A percentile compares a stretch with the other conserved stretches of the same genome.
Evolutionary conservation across 306 rosid genomes (phyloP).

Genomic region (Benincasa hispida): DNA sequence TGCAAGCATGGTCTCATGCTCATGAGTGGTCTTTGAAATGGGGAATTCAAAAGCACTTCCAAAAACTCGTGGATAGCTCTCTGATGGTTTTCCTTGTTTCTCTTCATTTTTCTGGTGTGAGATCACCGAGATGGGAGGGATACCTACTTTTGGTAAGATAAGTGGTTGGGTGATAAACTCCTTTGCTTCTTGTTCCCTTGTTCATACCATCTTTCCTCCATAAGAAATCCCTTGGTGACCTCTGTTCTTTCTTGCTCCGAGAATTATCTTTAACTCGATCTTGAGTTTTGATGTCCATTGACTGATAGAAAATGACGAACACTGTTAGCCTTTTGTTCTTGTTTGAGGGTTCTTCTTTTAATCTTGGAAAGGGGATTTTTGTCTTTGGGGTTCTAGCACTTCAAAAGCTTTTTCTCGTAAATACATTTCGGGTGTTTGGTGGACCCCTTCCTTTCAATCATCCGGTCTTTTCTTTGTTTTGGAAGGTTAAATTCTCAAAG

Average conservation of each 20-base stretch:
- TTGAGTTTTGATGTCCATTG: background rate
- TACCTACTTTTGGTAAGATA: background rate
- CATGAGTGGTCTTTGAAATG: no score
- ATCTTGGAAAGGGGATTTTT: background rate
- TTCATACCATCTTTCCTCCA: background rate
- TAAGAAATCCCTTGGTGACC: background rate
- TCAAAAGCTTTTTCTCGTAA: background rate
- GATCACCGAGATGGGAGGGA: background rate
- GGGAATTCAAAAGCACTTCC: background rate
- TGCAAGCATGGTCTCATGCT: no score
- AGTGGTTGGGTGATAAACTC: background rate
- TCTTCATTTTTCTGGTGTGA: background rate
- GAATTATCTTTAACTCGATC: background rate
- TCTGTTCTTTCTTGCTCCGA: background rate
- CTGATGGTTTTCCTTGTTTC: background rate
- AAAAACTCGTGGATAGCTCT: background rate
- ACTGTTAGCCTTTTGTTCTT: background rate
- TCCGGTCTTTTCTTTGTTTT: no score
- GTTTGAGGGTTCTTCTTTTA: background rate
- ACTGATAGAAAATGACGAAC: background rate
- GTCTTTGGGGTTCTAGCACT: no score
- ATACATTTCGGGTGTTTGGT: no score
- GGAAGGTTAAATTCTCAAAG: background rate
- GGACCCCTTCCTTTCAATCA: no score
- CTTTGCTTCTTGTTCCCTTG: background rate